Base-by-base conservation (phyloP, 768 basidiomycete species). In the Amanita pseudoporphyria region DNA sequence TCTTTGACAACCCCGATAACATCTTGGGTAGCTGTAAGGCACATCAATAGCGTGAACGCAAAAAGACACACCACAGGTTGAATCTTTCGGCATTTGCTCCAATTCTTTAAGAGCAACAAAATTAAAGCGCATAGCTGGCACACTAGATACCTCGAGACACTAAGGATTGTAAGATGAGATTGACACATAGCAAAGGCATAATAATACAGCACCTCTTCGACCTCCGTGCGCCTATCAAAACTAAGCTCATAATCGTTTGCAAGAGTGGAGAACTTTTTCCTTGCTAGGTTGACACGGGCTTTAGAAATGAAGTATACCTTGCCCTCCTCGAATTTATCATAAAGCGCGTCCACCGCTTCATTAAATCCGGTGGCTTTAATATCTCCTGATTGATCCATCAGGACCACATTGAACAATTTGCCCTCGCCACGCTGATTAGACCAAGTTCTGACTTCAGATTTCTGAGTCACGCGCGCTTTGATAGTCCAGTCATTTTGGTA, bases 401-500 rank as follows among this genome's bases (percentile, higher is more conserved):
- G 65, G 0, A 84, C 94, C 14, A 91, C 82, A 57, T 74, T 92
- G 70, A 99, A 98, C 13, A 98, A 71, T 62, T 97, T 93, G 32
- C 96, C 95, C 58, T 98, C 96, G 28, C 96, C 96, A 9, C 81
- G 74, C 52, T 76, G 71, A 63, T 95, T 98, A 3, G 87, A 84
- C 80, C 85, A 99, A n/a, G 78, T 77, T 57, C 79, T 84, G 60
- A 98, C 81, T 0, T 97, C 96, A 1, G 80, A 79, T 64, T 95
- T 97, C 54, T 87, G 79, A 10, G 82, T 87, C 43, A 97, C 90
- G 36, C 90, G 84, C 24, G 90, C 95, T 63, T 92, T 93, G 73
- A 98, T 95, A 9, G 89, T 93, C 96, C 96, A 99, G 65, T 90
- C 90, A 70, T 95, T 97, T 66, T 96, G 92, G 59, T 97, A 98